These are phyloP conservation scores for Phialemonium atrogriseum DNA, from an alignment of 2,329 filamentous ascomycete species.

Conservation along the genomic window DNA sequence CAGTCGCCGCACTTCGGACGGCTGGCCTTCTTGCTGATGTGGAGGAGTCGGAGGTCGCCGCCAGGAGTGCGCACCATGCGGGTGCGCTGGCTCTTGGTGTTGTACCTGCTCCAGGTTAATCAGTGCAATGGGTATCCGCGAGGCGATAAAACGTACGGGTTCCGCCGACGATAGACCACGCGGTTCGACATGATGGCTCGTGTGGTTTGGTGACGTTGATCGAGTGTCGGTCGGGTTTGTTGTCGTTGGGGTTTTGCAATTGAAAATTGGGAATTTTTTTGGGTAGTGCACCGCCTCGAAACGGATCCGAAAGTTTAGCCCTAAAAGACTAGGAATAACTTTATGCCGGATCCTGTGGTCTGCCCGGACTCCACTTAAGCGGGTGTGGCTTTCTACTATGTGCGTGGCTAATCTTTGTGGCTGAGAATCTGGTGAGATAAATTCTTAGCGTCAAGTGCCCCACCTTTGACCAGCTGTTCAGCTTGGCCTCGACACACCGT, in stretches of 20 bases:
- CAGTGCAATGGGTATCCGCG: slow-evolving; percentile 1
- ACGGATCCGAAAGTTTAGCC: no score
- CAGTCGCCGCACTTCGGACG: slow-evolving; percentile 99
- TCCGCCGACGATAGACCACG: slow-evolving; percentile 67
- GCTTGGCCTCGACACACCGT: no score
- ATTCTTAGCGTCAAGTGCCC: no score
- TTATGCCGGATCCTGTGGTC: no score
- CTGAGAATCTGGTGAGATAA: no score
- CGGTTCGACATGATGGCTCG: slow-evolving; percentile 52
- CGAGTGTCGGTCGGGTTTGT: slow-evolving; percentile 34
- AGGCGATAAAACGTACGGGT: slow-evolving; percentile 53
- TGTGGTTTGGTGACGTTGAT: no score
- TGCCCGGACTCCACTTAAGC: no score
- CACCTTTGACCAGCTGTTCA: no score
- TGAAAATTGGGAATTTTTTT: slow-evolving; percentile 5
- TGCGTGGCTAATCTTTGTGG: no score
- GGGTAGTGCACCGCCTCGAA: no score
- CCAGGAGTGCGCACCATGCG: slow-evolving; percentile 94
- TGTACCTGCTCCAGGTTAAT: slow-evolving; percentile 60
- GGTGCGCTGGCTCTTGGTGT: slow-evolving; percentile 96
- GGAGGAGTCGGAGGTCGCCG: slow-evolving; percentile 88
- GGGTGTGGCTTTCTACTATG: no score
- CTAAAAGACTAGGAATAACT: no score
- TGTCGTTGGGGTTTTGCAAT: slow-evolving; percentile 12
- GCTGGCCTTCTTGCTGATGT: slow-evolving; percentile 99